Conservation (phyloP, 1,284 basidiomycete genomes). For the Pyrrhoderma noxium region DNA sequence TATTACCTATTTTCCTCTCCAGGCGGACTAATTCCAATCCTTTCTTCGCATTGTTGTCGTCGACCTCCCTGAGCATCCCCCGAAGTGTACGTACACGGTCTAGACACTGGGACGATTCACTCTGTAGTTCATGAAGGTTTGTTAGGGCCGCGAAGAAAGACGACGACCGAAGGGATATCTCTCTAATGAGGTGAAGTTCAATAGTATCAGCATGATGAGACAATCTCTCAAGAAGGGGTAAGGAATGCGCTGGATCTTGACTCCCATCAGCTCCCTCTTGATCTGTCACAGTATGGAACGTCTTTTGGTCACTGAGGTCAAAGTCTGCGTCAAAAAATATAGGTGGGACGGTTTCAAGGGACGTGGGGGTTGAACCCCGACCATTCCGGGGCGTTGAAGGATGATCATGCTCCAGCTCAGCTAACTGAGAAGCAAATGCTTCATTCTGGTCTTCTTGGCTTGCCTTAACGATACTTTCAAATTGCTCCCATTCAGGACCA, state of each 20-base stretch:
- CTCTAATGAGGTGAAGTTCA: constrained; percentile 90
- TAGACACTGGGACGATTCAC: constrained; percentile 82
- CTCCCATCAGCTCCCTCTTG: constrained; percentile 29
- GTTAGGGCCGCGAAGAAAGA: constrained; percentile 96
- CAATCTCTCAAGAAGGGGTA: constrained; percentile 83
- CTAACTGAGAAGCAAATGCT: constrained; percentile 6
- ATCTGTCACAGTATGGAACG: constrained; percentile 79
- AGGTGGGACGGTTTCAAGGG: constrained; percentile 72
- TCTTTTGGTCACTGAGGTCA: constrained; percentile 79
- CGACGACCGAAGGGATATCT: constrained; percentile 84
- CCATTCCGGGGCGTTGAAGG: constrained; percentile 30
- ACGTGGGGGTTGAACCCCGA: constrained; percentile 43
- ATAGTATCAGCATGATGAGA: constrained; percentile 92
- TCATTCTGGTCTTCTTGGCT: constrained; percentile 32
- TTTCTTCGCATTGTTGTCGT: constrained; percentile 68
- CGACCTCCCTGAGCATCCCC: constrained; percentile 66
- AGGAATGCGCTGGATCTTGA: constrained; percentile 51
- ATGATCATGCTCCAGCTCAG: constrained; percentile 22
- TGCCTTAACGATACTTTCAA: constrained; percentile 45
- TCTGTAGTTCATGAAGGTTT: constrained; percentile 88
- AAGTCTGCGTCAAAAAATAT: constrained; percentile 79
- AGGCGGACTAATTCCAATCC: constrained; percentile 69
- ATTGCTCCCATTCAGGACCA: constrained; percentile 70
- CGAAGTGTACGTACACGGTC: constrained; percentile 71
- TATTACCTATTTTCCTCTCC: constrained; percentile 55